Base-by-base conservation (phyloP, 1,284 basidiomycete genomes). In the Pseudozyma pruni region DNA sequence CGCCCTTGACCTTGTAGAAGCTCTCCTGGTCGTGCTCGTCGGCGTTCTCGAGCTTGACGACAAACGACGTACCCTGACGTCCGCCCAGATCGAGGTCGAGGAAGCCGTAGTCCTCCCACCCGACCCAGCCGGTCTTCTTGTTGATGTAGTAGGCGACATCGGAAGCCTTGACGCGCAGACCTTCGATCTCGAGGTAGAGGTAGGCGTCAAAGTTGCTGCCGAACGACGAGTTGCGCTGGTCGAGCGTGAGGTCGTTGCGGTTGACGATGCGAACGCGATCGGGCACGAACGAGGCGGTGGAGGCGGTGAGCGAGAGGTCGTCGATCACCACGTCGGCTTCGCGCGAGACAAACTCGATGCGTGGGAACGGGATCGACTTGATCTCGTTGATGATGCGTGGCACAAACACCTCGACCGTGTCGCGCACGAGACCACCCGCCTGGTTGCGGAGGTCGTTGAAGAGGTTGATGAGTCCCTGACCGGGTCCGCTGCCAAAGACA, bases 1-100 rank as follows among this genome's bases (percentile, higher is more conserved):
- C 85, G 50, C 83, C 79, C 74, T 84, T 83, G 69, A 86, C 83
- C 61, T 81, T 83, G 79, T 85, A 85, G 84, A 84, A 86, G 14
- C 83, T 81, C 80, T 86, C 84, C 45, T 77, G 71, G 66, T 85
- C 84, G 7, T 81, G 78, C 49, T 84, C 83, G 35, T 80, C 75
- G 32, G 85, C 84, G 56, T 84, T 85, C 75, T 85, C 83, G 47
- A 86, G 78, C 31, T 83, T 83, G 58, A 85, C 83, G 35, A 85
- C 84, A 62, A 85, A 83, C 16, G 76, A 76, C 55, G 84, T 81
- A 33, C 84, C 83, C 60, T 84, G 70, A 19, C 81, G 45, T 13
- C 72, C 80, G 19, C 85, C 84, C 43, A 85, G 83, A 29, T 83
- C 76, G 61, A 85, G 74, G 72, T 84, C 84, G 51, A 85, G 80